These are phyloP conservation scores for Trichoderma asperelloides DNA, from an alignment of 495 filamentous ascomycete genomes.

Conservation along the genomic window DNA sequence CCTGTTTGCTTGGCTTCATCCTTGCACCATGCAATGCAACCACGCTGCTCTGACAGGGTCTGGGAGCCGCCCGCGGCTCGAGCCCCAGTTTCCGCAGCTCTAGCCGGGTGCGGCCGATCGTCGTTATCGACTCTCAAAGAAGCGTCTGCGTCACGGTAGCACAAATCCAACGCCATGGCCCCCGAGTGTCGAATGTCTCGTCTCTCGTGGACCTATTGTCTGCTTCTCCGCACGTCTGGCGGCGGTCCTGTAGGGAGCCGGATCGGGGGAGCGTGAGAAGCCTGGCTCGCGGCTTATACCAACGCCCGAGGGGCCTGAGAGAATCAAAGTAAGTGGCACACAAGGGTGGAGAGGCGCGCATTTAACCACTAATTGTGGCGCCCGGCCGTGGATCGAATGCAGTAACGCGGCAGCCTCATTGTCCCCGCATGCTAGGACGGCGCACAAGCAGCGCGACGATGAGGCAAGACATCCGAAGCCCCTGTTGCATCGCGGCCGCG, in stretches of 20 bases:
- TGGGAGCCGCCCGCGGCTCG: background rate
- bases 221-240: background rate
- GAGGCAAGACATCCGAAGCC: slow-evolving; percentile 6
- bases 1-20: background rate
- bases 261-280: too few species aligned
- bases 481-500: background rate
- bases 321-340: background rate
- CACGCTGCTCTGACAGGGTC: background rate
- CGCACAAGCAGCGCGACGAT: background rate
- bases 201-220: background rate
- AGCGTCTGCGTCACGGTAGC: background rate
- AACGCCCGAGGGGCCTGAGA: too few species aligned
- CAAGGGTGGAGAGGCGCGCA: background rate
- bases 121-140: background rate
- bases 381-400: background rate
- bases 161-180: background rate
- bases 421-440: background rate
- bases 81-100: background rate
- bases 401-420: background rate
- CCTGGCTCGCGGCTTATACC: too few species aligned
- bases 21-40: background rate
- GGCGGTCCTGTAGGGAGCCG: background rate
- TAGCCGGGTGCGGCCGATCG: background rate
- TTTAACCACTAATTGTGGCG: background rate
- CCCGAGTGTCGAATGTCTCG: background rate